A percentile compares a stretch with the other conserved stretches of the same genome.
Conservation (phyloP, 495 filamentous ascomycete species). For the Parachaetomium inaequale region DNA sequence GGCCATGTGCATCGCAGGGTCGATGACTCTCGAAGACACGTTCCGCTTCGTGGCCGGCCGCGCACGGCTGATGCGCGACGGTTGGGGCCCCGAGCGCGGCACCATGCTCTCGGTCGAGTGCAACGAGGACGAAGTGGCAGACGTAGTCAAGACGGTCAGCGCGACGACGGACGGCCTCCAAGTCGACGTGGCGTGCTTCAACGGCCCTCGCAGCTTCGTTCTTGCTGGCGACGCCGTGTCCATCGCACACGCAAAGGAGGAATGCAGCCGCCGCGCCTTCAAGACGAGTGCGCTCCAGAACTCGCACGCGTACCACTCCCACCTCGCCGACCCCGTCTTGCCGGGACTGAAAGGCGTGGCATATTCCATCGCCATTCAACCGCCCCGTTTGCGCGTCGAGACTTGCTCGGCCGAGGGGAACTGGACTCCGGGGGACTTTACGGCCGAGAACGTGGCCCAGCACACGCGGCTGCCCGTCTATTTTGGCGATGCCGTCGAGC, state of each 20-base stretch:
- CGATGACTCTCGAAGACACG: conserved; percentile 36
- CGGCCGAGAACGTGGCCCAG: background rate
- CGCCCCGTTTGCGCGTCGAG: conserved; percentile 36
- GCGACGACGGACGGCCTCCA: conserved; percentile 18
- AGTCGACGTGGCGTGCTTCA: conserved; percentile 15
- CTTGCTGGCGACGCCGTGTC: too few species aligned
- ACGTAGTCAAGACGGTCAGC: too few species aligned
- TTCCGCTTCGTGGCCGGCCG: conserved; percentile 41
- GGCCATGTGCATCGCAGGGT: conserved; percentile 43
- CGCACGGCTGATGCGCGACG: conserved; percentile 36
- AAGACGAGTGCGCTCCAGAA: too few species aligned
- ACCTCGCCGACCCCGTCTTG: conserved; percentile 30
- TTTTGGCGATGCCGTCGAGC: conserved; percentile 32
- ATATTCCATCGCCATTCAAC: conserved; percentile 22
- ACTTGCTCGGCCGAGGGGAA: conserved; percentile 18
- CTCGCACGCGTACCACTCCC: too few species aligned
- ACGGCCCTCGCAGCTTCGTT: too few species aligned
- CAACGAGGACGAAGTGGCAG: conserved; percentile 5
- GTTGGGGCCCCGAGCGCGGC: conserved; percentile 43
- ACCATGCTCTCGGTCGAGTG: conserved; percentile 45
- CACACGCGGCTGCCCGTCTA: conserved; percentile 31
- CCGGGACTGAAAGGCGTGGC: conserved; percentile 28
- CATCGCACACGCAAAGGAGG: too few species aligned
- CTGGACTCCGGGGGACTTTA: background rate
- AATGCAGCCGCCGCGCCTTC: too few species aligned